These are phyloP conservation scores for Aspergillus novoparasiticus DNA, from an alignment of 2,329 filamentous ascomycete species.

Conservation along the genomic window DNA sequence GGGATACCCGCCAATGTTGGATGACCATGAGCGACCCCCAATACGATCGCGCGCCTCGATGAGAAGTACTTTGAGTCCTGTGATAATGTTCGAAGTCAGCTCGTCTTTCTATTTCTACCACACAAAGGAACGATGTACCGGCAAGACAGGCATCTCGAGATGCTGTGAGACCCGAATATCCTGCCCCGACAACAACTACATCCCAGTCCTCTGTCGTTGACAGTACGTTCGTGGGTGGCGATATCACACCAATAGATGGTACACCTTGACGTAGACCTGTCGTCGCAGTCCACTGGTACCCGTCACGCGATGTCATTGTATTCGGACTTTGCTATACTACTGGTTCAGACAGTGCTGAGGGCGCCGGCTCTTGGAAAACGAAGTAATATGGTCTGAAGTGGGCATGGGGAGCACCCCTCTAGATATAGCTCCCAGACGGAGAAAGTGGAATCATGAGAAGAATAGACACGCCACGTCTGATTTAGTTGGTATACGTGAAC, in stretches of 20 bases:
- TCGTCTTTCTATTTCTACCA: neutral
- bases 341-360: neutral
- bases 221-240: constrained; percentile 21
- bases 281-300: constrained; percentile 29
- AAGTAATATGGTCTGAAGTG: neutral
- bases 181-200: constrained; percentile 36
- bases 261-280: constrained; percentile 24
- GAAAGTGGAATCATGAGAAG: neutral
- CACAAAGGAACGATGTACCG: constrained; percentile 17
- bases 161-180: constrained; percentile 36
- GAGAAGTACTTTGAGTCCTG: constrained; percentile 45
- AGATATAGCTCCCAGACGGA: neutral
- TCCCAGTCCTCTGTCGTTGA: constrained; percentile 12
- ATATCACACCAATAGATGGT: constrained; percentile 24
- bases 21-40: constrained; percentile 52
- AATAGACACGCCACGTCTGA: neutral
- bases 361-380: neutral
- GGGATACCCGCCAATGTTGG: constrained; percentile 47
- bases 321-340: too few relatives aligned
- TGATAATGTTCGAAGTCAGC: neutral
- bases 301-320: constrained; percentile 27
- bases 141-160: constrained; percentile 30
- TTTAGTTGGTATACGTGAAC: neutral
- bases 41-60: constrained; percentile 53
- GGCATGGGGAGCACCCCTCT: neutral